Evolutionary conservation across 345 rosid genomes (phyloP).

Genomic region (Iberis pinnata): DNA sequence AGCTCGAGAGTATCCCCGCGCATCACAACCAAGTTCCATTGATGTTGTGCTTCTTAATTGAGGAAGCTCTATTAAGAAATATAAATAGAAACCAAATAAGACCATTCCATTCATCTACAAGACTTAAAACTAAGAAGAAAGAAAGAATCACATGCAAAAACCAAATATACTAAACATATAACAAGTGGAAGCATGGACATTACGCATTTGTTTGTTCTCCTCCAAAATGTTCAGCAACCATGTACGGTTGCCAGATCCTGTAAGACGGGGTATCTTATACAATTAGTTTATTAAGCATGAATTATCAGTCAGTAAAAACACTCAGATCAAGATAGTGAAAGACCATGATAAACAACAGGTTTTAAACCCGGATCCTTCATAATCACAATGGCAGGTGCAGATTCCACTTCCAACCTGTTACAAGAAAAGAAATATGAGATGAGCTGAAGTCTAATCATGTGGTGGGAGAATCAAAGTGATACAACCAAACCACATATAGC

Average conservation of each 20-base stretch:
- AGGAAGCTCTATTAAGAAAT: conserved; percentile 55
- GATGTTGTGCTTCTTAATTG: conserved; percentile 80
- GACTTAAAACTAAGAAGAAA: conserved; percentile 8
- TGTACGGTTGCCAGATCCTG: conserved; percentile 71
- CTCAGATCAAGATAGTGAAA: conserved; percentile 23
- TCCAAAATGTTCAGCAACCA: conserved; percentile 62
- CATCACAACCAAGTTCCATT: conserved; percentile 86
- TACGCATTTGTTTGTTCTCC: conserved; percentile 77
- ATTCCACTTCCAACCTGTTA: conserved; percentile 84
- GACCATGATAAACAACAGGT: conserved; percentile 84
- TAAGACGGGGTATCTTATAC: conserved; percentile 22
- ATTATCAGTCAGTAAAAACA: conserved; percentile 12
- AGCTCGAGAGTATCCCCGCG: conserved; percentile 83
- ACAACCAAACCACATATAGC: conserved; percentile 10
- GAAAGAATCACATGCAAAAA: conserved; percentile 8
- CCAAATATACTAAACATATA: conserved; percentile 9
- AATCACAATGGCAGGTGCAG: conserved; percentile 83
- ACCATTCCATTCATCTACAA: conserved; percentile 16
- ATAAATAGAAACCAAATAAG: conserved; percentile 17
- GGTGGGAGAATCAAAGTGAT: conserved; percentile 3
- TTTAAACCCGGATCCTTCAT: conserved; percentile 84
- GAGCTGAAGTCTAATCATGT: conserved; percentile 5
- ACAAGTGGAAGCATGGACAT: conserved; percentile 12
- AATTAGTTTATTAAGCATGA: conserved; percentile 16
- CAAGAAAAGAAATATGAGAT: conserved; percentile 26